phyloP scores from a whole-genome alignment of 2,329 filamentous ascomycete genomes.

The Fonsecaea erecta region DNA sequence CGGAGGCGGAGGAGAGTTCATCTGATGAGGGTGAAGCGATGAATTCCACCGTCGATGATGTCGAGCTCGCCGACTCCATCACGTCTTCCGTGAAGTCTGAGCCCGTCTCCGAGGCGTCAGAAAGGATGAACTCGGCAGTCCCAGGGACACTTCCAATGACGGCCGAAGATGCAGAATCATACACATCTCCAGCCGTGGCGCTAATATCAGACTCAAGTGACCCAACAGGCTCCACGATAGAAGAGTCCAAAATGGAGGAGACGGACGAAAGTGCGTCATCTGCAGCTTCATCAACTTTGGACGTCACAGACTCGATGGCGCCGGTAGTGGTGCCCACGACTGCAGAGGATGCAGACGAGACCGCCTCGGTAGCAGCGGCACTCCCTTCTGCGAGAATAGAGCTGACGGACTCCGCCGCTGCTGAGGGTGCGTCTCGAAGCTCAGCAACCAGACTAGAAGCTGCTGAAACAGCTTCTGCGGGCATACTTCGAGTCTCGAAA shows the following conservation, averaged over 20 bases:
- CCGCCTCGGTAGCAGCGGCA: constrained; percentile 36
- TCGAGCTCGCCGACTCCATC: constrained; percentile 14
- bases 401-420: constrained; percentile 39
- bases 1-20: constrained; percentile 20
- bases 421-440: constrained; percentile 30
- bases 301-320: constrained; percentile 44
- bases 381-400: constrained; percentile 38
- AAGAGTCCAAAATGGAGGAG: constrained; percentile 20
- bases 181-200: constrained; percentile 35
- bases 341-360: constrained; percentile 32
- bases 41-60: constrained; percentile 20
- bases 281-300: constrained; percentile 32
- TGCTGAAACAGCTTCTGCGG: constrained; percentile 54
- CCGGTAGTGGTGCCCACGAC: constrained; percentile 42
- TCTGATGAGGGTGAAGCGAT: constrained; percentile 14
- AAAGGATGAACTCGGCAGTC: constrained; percentile 34
- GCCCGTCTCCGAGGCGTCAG: constrained; percentile 18
- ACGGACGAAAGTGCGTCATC: constrained; percentile 31
- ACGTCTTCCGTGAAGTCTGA: constrained; percentile 16
- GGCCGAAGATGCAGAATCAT: constrained; percentile 28
- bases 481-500: constrained; percentile 72
- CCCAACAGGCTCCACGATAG: constrained; percentile 26
- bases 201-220: constrained; percentile 41
- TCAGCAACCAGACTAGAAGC: constrained; percentile 41
- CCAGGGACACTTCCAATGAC: constrained; percentile 43